Evolutionary conservation across 345 rosid species (phyloP), one percentile per base, ranked within the genome.

Genomic region (Gossypium anomalum): DNA sequence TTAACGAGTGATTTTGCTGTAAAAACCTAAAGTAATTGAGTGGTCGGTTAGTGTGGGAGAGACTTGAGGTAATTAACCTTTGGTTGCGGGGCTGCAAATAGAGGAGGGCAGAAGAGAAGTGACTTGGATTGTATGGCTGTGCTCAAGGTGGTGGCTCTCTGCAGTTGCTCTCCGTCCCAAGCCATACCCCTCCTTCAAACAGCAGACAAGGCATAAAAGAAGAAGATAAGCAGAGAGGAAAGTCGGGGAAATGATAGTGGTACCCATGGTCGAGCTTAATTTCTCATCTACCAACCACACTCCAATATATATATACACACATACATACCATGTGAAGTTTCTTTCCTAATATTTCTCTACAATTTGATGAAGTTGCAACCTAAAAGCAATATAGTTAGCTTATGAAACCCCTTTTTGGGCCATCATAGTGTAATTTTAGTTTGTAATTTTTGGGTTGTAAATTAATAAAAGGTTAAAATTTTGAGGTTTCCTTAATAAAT

Each of bases 41-140:
- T 9, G 69, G 25, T 19, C 41, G 25, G 15, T 73, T 57, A 15
- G 43, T 13, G 51, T 13, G 66, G 20, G 23, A 27, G 2, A 55
- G 13, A 55, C 2, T 2, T 22, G 59, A 19, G 59, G 27, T 2
- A 49, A 65, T n/a, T 9, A 29, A 89, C 92, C 92, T 86, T 73
- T 53, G 29, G 75, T 2, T 15, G 87, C 74, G 77, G 82, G 76
- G 73, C 66, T 80, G 88, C 98, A 93, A 29, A 83, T 43, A n/a
- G 83, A 65, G 41, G 90, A 72, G 9, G 96, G 88, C 0, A 90
- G 72, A 34, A 90, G 88, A 71, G 93, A 89, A 77, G 67, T 73
- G 70, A 88, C 78, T 72, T 78, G 71, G 53, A 88, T 25, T 9
- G 80, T 82, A 63, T 83, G 67, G 57, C 13, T 66, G 5, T 78